Base-by-base conservation (phyloP, 2,329 filamentous ascomycete species). In the Claviceps fusiformis region DNA sequence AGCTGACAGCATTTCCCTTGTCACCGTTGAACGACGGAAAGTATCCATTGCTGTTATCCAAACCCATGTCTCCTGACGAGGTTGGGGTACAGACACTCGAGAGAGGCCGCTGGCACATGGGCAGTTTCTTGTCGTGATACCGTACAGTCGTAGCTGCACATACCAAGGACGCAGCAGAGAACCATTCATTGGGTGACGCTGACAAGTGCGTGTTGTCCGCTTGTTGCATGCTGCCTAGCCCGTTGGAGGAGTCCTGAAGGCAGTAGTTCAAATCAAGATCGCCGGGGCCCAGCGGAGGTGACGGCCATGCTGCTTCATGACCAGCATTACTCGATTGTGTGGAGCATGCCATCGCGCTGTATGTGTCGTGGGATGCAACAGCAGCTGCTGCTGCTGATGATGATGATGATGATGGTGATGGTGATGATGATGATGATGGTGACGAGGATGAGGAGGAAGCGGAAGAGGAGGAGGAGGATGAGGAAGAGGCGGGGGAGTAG, bases 241-340 rank as follows among this genome's bases (percentile, higher is more conserved):
- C n/a, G 27, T 8, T 13, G 3, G 47, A 10, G 5, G 27, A 46
- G 31, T 56, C 52, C 46, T 56, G 41, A 17, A 54, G 27, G 47
- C 51, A 51, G 52, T 54, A 56, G 47, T 33, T 51, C 29, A 50
- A 15, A 9, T 55, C 50, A 39, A 55, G 27, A 9, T 54, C 52
- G 35, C 31, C 46, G 13, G 55, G 35, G 17, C n/a, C 50, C 45
- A 55, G n/a, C 11, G 68, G 70, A 35, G 73, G 70, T 31, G 70
- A 73, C 41, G 67, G 64, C 65, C 69, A 70, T 51, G 46, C 24
- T 29, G 58, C 56, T 47, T 60, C 62, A 53, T 29, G 46, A 15
- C 51, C 37, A 35, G 63, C 58, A 52, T 55, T 58, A 56, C 57
- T 62, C 37, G 55, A 46, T 33, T 58, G 53, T 39, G 52, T 33